A percentile compares a stretch with the other conserved stretches of the same genome.
Evolutionary conservation across 2,329 filamentous ascomycete genomes (phyloP).

Genomic region (Nannizziopsis arthrosporioides): DNA sequence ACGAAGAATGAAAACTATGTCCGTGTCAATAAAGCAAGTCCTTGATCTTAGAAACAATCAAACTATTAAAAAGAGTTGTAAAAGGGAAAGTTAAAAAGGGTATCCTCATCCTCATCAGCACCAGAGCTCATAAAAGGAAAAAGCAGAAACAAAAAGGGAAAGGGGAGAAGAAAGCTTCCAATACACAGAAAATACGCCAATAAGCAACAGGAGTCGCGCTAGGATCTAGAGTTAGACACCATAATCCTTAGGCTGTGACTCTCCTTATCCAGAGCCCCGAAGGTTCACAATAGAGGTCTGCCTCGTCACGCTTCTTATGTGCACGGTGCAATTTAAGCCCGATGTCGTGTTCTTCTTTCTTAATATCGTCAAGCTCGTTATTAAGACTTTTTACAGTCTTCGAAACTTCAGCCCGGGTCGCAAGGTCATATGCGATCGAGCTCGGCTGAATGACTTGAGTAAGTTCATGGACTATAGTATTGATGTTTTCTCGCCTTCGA

Average conservation of each 20-base stretch:
- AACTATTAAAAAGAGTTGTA: background rate
- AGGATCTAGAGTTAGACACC: background rate
- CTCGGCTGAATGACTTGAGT: conserved; percentile 63
- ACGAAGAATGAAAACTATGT: conserved; percentile 3
- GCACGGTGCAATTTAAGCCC: conserved; percentile 63
- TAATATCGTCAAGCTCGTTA: conserved; percentile 58
- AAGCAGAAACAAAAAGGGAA: conserved; percentile 1
- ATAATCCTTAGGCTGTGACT: conserved; percentile 48
- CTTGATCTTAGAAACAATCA: background rate
- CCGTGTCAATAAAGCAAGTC: background rate
- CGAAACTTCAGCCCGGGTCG: conserved; percentile 46
- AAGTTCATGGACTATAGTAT: conserved; percentile 62
- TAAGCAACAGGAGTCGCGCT: background rate
- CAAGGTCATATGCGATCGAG: conserved; percentile 54
- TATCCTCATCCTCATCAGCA: background rate
- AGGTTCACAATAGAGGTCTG: conserved; percentile 38
- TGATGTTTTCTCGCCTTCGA: conserved; percentile 59
- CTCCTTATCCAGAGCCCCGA: conserved; percentile 66
- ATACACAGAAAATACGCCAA: background rate
- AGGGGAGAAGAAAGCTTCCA: conserved; percentile 1
- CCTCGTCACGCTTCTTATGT: conserved; percentile 61
- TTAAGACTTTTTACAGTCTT: conserved; percentile 55
- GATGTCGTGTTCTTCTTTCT: conserved; percentile 65
- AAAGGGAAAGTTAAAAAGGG: background rate
- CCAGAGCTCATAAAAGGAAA: background rate